A percentile compares a stretch with the other conserved stretches of the same genome.
Evolutionary conservation across 768 basidiomycete genomes (phyloP).

Genomic region (Paxillus rubicundulus): DNA sequence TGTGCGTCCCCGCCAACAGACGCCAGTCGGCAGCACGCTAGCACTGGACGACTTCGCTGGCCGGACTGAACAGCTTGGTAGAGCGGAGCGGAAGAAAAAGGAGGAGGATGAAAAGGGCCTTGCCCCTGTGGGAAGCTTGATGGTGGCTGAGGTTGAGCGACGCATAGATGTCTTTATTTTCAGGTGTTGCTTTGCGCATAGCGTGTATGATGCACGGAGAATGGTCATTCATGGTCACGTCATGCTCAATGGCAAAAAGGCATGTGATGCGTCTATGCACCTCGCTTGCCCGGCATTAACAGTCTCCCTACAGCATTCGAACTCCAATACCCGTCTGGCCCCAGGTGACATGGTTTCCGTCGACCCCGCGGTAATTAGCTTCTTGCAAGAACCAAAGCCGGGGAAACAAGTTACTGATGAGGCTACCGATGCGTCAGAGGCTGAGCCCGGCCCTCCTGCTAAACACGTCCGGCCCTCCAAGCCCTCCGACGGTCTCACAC

Average conservation of each 20-base stretch:
- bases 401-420: conserved; percentile 13
- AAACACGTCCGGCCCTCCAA: not conserved
- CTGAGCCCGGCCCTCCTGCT: not conserved
- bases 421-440: not conserved
- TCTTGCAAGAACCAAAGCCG: conserved; percentile 47
- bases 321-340: conserved; percentile 83
- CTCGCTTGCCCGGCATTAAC: not conserved
- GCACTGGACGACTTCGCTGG: conserved; percentile 58
- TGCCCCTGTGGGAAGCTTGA: conserved; percentile 91
- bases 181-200: conserved; percentile 81
- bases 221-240: conserved; percentile 88
- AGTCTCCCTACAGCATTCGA: conserved; percentile 54
- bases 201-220: conserved; percentile 85
- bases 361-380: conserved; percentile 74
- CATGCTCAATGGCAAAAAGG: conserved; percentile 85
- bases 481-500: conserved; percentile 43
- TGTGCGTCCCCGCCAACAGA: conserved; percentile 59
- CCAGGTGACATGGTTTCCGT: conserved; percentile 96
- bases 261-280: conserved; percentile 35
- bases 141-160: conserved; percentile 94
- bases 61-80: conserved; percentile 43
- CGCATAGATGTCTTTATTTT: conserved; percentile 92
- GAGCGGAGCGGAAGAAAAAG: conserved; percentile 44
- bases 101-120: conserved; percentile 60
- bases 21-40: conserved; percentile 36